Conservation (phyloP, 1,139 yeast species). For the Diutina neorugosa region DNA sequence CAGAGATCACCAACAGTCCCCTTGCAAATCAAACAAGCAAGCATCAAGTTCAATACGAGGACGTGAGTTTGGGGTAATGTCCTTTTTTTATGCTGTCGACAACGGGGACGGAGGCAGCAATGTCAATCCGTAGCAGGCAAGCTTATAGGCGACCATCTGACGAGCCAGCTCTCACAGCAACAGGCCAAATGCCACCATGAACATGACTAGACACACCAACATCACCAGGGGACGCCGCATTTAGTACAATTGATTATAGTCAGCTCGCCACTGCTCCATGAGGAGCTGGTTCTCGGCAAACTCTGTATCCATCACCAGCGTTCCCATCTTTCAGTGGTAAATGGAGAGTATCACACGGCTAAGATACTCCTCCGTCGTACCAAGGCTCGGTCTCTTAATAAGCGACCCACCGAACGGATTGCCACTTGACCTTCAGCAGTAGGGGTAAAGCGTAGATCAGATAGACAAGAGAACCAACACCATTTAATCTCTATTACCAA, state of each 20-base stretch:
- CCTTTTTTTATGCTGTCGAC: background rate
- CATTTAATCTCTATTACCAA: too few relatives aligned
- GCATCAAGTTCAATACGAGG: slow-evolving; percentile 23
- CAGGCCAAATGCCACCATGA: slow-evolving; percentile 18
- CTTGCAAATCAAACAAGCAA: slow-evolving; percentile 15
- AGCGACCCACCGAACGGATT: too few relatives aligned
- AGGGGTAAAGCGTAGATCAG: too few relatives aligned
- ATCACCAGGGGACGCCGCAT: slow-evolving; percentile 22
- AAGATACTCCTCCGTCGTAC: too few relatives aligned
- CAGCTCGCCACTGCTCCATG: slow-evolving; percentile 23
- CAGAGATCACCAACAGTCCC: slow-evolving; percentile 19
- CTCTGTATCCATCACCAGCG: background rate
- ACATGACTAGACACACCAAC: slow-evolving; percentile 18
- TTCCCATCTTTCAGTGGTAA: background rate
- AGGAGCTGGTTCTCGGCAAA: slow-evolving; percentile 21
- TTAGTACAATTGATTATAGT: slow-evolving; percentile 22
- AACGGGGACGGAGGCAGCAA: background rate
- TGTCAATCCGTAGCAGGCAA: slow-evolving; percentile 23
- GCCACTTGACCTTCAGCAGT: too few relatives aligned
- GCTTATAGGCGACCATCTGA: slow-evolving; percentile 21
- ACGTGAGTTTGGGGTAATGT: slow-evolving; percentile 17
- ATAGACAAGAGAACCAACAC: too few relatives aligned
- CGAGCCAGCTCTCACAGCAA: slow-evolving; percentile 23
- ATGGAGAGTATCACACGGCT: background rate
- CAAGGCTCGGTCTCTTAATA: too few relatives aligned